Conservation (phyloP, 106 monocot species). For the Narthecium ossifragum region DNA sequence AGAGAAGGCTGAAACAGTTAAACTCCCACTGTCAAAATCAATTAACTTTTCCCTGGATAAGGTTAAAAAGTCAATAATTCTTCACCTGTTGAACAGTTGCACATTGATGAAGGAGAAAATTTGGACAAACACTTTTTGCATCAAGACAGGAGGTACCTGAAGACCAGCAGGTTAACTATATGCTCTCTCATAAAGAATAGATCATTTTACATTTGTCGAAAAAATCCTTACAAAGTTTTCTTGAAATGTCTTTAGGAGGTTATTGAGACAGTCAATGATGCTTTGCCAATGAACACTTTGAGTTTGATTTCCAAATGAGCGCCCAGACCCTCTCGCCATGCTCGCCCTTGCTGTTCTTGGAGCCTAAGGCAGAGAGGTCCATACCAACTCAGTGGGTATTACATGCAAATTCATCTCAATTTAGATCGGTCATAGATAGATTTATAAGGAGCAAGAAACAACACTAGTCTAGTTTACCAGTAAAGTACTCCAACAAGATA, state of each 20-base stretch:
- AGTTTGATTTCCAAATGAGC: constrained; percentile 62
- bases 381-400: no score
- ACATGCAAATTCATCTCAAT: no score
- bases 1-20: constrained; percentile 47
- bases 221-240: constrained; percentile 73
- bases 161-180: constrained; percentile 8
- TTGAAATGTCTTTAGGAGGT: constrained; percentile 69
- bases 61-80: not conserved
- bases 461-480: no score
- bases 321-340: constrained; percentile 53
- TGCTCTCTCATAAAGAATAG: not conserved
- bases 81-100: constrained; percentile 93
- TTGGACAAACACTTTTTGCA: constrained; percentile 75
- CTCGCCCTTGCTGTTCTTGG: constrained; percentile 61
- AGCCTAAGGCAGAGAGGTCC: no score
- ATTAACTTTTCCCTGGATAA: not conserved
- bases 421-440: no score
- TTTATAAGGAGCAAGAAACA: no score
- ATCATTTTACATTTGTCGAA: not conserved
- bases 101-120: constrained; percentile 90
- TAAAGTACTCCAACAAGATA: no score
- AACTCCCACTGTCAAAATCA: constrained; percentile 9
- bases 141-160: constrained; percentile 70
- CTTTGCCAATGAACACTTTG: constrained; percentile 69
- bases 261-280: constrained; percentile 65